A percentile compares a stretch with the other conserved stretches of the same genome.
phyloP scores from a whole-genome alignment of 2,329 filamentous ascomycete genomes.

The Fonsecaea nubica region DNA sequence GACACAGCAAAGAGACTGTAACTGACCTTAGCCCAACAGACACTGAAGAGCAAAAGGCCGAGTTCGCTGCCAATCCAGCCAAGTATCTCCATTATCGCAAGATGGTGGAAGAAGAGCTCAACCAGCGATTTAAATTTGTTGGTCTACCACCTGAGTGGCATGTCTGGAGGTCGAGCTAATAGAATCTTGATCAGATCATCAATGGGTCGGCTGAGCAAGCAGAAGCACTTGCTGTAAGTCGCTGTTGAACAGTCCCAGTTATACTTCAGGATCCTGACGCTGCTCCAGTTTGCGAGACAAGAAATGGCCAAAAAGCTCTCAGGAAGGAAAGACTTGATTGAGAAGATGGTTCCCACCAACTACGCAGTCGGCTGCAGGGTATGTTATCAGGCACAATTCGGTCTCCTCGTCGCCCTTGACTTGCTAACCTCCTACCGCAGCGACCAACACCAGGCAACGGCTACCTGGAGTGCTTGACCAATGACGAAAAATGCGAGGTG shows the following conservation, averaged over 20 bases:
- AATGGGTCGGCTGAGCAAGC: background rate
- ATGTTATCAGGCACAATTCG: conserved; percentile 42
- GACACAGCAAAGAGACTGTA: conserved; percentile 50
- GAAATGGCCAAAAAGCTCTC: conserved; percentile 33
- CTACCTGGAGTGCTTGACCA: conserved; percentile 43
- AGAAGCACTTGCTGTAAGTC: conserved; percentile 50
- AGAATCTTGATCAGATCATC: conserved; percentile 1
- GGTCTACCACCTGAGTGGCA: conserved; percentile 13
- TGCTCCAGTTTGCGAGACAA: conserved; percentile 38
- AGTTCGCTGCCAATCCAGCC: conserved; percentile 30
- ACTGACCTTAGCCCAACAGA: conserved; percentile 49
- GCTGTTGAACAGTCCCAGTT: conserved; percentile 42
- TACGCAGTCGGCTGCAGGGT: conserved; percentile 33
- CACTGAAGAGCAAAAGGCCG: conserved; percentile 35
- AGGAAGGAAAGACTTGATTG: conserved; percentile 46
- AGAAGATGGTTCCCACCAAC: conserved; percentile 53
- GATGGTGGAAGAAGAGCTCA: conserved; percentile 42
- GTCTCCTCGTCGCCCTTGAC: conserved; percentile 42
- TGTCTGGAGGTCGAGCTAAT: conserved; percentile 2
- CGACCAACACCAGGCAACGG: conserved; percentile 54
- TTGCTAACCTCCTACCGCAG: conserved; percentile 45
- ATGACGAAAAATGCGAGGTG: conserved; percentile 46
- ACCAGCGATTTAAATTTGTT: conserved; percentile 34
- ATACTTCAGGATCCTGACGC: conserved; percentile 49
- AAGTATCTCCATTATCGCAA: conserved; percentile 44